Conservation (phyloP, 208 protist species). For the Borovskyia barvae region DNA sequence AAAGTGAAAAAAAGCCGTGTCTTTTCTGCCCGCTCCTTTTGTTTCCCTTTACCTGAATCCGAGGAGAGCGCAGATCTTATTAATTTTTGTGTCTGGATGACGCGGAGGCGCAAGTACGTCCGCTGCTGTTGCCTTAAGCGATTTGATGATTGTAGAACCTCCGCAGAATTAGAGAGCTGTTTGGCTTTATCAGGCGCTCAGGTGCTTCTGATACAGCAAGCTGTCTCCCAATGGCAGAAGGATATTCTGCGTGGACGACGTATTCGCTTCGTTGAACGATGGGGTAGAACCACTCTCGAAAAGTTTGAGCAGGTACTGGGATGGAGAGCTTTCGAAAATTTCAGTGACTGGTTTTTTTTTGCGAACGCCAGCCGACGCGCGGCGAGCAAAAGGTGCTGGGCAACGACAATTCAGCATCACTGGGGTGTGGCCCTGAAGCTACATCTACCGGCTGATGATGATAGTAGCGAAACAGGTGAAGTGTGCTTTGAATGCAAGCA, state of each 20-base stretch:
- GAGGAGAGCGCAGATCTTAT: neutral
- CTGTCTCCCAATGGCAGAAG: neutral
- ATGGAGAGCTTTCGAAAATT: constrained; percentile 10
- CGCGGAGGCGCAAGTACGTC: constrained; percentile 5
- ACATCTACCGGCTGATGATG: neutral
- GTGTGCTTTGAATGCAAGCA: neutral
- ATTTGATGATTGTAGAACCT: neutral
- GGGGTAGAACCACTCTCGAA: constrained; percentile 2
- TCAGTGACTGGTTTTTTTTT: constrained; percentile 12
- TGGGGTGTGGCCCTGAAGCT: constrained; percentile 2
- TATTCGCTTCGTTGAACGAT: constrained; percentile 16
- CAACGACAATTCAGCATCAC: neutral
- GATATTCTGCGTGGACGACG: neutral
- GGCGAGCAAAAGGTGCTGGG: constrained; percentile 3
- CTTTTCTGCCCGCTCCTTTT: too few relatives aligned
- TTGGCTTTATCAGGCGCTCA: neutral
- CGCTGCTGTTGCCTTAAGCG: constrained; percentile 9
- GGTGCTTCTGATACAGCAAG: constrained; percentile 13
- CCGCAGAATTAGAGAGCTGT: neutral
- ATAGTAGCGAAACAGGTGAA: neutral
- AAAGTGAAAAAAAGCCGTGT: too few relatives aligned
- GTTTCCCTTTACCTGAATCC: neutral
- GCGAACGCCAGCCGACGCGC: neutral
- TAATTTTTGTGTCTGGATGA: neutral
- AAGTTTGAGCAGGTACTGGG: neutral